A percentile compares a stretch with the other conserved stretches of the same genome.
phyloP scores from a whole-genome alignment of 768 basidiomycete genomes.

The Leccinum arenicola region DNA sequence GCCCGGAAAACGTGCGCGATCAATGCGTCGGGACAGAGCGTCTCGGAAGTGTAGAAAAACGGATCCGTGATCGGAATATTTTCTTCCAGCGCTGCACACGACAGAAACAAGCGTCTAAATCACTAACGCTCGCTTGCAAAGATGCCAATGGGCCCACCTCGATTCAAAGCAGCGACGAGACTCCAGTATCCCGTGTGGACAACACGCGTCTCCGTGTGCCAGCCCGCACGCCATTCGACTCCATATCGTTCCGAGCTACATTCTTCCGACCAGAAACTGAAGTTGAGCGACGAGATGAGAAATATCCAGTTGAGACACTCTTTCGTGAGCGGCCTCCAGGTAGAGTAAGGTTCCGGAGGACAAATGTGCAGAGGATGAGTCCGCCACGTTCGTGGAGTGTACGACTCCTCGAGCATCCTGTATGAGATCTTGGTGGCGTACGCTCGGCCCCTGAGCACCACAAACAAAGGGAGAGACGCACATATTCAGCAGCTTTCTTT shows the following conservation, averaged over 20 bases:
- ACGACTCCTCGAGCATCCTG: conserved; percentile 58
- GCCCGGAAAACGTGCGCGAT: conserved; percentile 69
- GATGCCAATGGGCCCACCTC: conserved; percentile 47
- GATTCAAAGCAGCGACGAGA: conserved; percentile 76
- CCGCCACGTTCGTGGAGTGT: conserved; percentile 81
- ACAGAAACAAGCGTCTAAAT: not conserved
- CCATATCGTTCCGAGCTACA: conserved; percentile 62
- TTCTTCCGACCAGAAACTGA: conserved; percentile 83
- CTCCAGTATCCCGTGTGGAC: conserved; percentile 87
- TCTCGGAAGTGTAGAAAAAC: conserved; percentile 69
- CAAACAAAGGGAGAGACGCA: conserved; percentile 28
- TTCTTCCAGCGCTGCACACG: conserved; percentile 63
- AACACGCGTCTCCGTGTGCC: conserved; percentile 48
- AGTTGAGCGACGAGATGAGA: conserved; percentile 81
- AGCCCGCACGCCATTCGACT: conserved; percentile 72
- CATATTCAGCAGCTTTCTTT: conserved; percentile 62
- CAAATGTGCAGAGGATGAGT: conserved; percentile 64
- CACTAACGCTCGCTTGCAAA: not conserved
- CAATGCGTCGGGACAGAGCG: conserved; percentile 65
- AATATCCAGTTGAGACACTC: conserved; percentile 82
- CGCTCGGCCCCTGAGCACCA: conserved; percentile 4
- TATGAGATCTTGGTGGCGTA: conserved; percentile 49
- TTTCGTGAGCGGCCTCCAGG: conserved; percentile 51
- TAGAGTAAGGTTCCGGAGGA: conserved; percentile 61
- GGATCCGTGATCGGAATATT: conserved; percentile 79